Evolutionary conservation across 805 yeast species (phyloP).

Genomic region (Yamadazyma ubonensis): DNA sequence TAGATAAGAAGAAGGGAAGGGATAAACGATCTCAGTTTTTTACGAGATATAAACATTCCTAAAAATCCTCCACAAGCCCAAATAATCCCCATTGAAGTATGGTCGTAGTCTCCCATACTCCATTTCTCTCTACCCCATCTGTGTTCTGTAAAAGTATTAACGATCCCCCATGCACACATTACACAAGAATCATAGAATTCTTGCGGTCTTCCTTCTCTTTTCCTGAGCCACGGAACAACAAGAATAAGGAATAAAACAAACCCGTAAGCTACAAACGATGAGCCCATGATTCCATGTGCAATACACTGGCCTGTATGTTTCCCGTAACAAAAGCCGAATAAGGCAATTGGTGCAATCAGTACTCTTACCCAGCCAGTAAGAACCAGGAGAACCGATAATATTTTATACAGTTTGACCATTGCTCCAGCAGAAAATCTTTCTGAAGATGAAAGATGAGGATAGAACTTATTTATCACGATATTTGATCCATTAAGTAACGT

Average conservation of each 20-base stretch:
- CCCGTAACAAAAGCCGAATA: slow-evolving; percentile 85
- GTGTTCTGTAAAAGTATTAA: slow-evolving; percentile 95
- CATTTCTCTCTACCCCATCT: slow-evolving; percentile 88
- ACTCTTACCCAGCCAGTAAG: slow-evolving; percentile 76
- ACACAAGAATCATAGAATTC: slow-evolving; percentile 81
- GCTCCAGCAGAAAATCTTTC: slow-evolving; percentile 14
- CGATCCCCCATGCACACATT: slow-evolving; percentile 87
- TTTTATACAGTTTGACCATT: slow-evolving; percentile 31
- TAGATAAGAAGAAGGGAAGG: slow-evolving; percentile 81
- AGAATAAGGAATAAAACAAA: slow-evolving; percentile 65
- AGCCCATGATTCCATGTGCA: slow-evolving; percentile 97
- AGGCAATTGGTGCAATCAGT: slow-evolving; percentile 77
- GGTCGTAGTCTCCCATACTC: slow-evolving; percentile 93
- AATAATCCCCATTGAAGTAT: slow-evolving; percentile 92
- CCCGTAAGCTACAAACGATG: slow-evolving; percentile 81
- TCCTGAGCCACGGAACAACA: slow-evolving; percentile 71
- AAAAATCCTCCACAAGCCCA: slow-evolving; percentile 95
- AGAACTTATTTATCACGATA: slow-evolving; percentile 33
- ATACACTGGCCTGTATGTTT: slow-evolving; percentile 89
- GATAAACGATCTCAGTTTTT: slow-evolving; percentile 65
- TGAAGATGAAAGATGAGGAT: slow-evolving; percentile 34
- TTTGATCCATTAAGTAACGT: slow-evolving; percentile 54
- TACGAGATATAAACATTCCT: slow-evolving; percentile 68
- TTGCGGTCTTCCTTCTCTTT: slow-evolving; percentile 43
- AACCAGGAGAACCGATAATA: slow-evolving; percentile 45